Evolutionary conservation across 768 basidiomycete species (phyloP).

Genomic region (Pleurotus tuber-regium): DNA sequence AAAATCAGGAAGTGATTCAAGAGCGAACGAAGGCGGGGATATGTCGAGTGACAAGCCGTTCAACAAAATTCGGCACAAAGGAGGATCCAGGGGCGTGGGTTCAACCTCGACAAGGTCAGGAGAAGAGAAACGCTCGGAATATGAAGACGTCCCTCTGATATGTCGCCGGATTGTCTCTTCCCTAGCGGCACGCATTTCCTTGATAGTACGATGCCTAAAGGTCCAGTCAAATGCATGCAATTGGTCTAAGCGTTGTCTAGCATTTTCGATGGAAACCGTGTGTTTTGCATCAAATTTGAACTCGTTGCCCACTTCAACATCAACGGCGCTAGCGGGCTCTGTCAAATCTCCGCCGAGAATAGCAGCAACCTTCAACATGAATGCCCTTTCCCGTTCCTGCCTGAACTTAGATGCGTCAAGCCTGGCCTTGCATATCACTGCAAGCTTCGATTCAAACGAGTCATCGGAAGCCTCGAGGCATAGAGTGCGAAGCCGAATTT

Average conservation of each 20-base stretch:
- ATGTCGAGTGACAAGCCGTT: constrained; percentile 57
- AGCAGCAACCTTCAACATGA: constrained; percentile 72
- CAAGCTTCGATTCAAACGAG: constrained; percentile 75
- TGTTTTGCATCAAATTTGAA: constrained; percentile 66
- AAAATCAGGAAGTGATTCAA: constrained; percentile 56
- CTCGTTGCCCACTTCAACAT: constrained; percentile 36
- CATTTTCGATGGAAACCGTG: constrained; percentile 69
- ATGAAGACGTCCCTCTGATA: constrained; percentile 36
- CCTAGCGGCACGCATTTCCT: constrained; percentile 44
- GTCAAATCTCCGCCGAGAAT: constrained; percentile 46
- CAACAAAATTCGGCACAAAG: constrained; percentile 68
- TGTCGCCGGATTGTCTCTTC: constrained; percentile 46
- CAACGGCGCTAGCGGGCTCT: constrained; percentile 18
- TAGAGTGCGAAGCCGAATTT: constrained; percentile 55
- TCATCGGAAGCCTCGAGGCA: constrained; percentile 83
- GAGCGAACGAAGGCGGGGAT: constrained; percentile 56
- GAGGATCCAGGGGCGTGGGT: constrained; percentile 40
- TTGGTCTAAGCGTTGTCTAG: constrained; percentile 61
- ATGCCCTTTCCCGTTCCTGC: constrained; percentile 76
- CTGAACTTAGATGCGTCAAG: constrained; percentile 68
- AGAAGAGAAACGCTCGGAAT: constrained; percentile 28
- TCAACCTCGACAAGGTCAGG: constrained; percentile 44
- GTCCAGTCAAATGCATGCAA: constrained; percentile 77
- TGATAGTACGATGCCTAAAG: constrained; percentile 46
- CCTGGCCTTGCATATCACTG: constrained; percentile 72